These are phyloP conservation scores for Zoysia pacifica DNA, from an alignment of 176 grass and related monocot species.

Conservation along the genomic window DNA sequence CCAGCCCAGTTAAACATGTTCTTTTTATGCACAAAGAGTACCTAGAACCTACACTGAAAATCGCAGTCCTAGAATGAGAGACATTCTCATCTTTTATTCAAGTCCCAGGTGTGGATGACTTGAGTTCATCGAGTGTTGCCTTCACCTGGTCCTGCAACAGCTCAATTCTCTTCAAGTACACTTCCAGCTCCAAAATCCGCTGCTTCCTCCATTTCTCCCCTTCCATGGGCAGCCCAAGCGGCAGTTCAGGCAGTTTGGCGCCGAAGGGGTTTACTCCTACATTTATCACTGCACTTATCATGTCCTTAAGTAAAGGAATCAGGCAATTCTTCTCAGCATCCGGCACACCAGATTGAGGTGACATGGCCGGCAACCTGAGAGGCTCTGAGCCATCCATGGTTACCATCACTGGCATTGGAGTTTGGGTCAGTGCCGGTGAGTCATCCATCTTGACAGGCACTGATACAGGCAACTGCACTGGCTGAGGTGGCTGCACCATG, in stretches of 20 bases:
- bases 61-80: slow-evolving; percentile 34
- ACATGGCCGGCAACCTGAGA: slow-evolving; percentile 35
- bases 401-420: slow-evolving; percentile 40
- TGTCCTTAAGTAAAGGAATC: slow-evolving; percentile 83
- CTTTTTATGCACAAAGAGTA: slow-evolving; percentile 40
- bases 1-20: slow-evolving; percentile 35
- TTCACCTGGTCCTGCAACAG: slow-evolving; percentile 74
- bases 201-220: slow-evolving; percentile 86
- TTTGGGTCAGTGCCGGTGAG: slow-evolving; percentile 28
- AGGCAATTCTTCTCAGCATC: slow-evolving; percentile 63
- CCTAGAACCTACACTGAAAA: slow-evolving; percentile 47
- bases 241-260: slow-evolving; percentile 19
- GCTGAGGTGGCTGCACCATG: slow-evolving; percentile 39
- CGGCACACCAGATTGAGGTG: slow-evolving; percentile 38
- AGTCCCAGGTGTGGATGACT: slow-evolving; percentile 48
- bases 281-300: slow-evolving; percentile 58
- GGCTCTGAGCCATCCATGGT: slow-evolving; percentile 47
- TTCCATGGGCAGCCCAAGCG: slow-evolving; percentile 41
- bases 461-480: slow-evolving; percentile 45
- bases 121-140: slow-evolving; percentile 68
- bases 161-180: slow-evolving; percentile 94
- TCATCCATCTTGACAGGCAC: slow-evolving; percentile 59
- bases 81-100: slow-evolving; percentile 34
- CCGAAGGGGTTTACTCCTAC: slow-evolving; percentile 43
- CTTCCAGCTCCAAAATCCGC: slow-evolving; percentile 83